Base-by-base conservation (phyloP, 2,329 filamentous ascomycete species). In the Monascus ruber region DNA sequence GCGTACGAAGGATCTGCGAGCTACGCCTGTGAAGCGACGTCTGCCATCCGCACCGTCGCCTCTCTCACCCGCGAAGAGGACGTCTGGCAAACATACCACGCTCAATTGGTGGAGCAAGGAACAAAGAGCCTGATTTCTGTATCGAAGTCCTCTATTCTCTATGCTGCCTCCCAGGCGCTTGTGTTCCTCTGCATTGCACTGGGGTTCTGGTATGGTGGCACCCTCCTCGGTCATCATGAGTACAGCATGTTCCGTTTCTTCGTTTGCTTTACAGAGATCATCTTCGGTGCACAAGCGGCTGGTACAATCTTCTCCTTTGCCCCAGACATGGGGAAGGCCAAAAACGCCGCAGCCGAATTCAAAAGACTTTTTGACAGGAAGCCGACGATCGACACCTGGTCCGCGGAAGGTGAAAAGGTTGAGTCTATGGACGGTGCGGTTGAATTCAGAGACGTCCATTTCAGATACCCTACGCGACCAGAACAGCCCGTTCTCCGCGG, bases 401-500 rank as follows among this genome's bases (percentile, higher is more conserved):
- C 81, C 0, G 50, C 71, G 0, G 76, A 81, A 1, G 87, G 87
- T 10, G 73, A 76, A 11, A 65, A 63, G 2, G 50, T 93, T 5
- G 63, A 75, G 1, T 54, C 69, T 2, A 72, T 89, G 24, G 76
- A 91, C 17, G 89, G 88, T 25, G 74, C 73, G 8, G 76, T 98
- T 46, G 87, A 96, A 59, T 94, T 98, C 68, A 79, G 83, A 17
- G 80, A 93, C 48, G 87, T 96, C 2, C 86, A 94, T 59, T 96
- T 95, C 73, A 77, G 86, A 33, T 98, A 96, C 55, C 88, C 89
- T 0, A 94, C 86, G 0, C 78, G 91, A 1, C 84, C 85, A 0
- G 86, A 94, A 50, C 85, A 94, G 50, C 85, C 86, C n/a, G 86
- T 96, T 0, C 77, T 96, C 2, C 82, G 85, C 26, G 89, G 88